These are phyloP conservation scores for Elymus sibiricus DNA, from an alignment of 176 grass and related monocot genomes.

Conservation along the genomic window DNA sequence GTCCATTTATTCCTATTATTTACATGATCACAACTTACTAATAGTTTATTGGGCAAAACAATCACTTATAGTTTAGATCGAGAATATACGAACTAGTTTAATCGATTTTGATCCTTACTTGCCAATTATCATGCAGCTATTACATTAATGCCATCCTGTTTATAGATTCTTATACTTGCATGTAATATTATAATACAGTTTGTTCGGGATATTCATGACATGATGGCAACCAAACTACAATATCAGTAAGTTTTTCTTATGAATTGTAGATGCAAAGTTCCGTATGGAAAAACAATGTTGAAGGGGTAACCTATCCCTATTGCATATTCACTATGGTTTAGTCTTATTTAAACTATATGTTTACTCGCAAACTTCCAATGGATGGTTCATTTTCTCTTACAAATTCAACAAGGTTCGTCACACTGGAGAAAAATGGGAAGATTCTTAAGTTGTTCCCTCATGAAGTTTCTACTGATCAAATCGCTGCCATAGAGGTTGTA, in stretches of 20 bases:
- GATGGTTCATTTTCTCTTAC: constrained; percentile 41
- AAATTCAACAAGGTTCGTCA: constrained; percentile 64
- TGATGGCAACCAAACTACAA: constrained; percentile 83
- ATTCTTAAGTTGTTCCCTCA: constrained; percentile 66
- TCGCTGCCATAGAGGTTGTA: constrained; percentile 81
- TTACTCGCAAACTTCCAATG: constrained; percentile 45
- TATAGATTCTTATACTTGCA: constrained; percentile 2
- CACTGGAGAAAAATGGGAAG: constrained; percentile 86
- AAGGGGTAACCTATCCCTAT: neutral
- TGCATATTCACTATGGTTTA: constrained; percentile 14
- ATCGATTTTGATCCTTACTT: constrained; percentile 12
- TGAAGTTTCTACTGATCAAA: constrained; percentile 79
- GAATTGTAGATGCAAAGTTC: constrained; percentile 3
- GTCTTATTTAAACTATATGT: neutral
- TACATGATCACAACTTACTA: neutral
- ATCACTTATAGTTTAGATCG: constrained; percentile 3
- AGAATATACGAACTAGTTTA: neutral
- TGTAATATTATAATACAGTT: constrained; percentile 62
- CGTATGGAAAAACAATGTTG: neutral
- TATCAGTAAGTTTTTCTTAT: constrained; percentile 56
- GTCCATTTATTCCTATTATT: neutral
- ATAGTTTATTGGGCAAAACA: neutral
- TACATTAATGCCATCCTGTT: constrained; percentile 4
- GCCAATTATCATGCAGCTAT: neutral
- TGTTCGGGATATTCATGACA: constrained; percentile 86